Evolutionary conservation across 306 rosid species (phyloP).

Genomic region (Echinosophora koreensis): DNA sequence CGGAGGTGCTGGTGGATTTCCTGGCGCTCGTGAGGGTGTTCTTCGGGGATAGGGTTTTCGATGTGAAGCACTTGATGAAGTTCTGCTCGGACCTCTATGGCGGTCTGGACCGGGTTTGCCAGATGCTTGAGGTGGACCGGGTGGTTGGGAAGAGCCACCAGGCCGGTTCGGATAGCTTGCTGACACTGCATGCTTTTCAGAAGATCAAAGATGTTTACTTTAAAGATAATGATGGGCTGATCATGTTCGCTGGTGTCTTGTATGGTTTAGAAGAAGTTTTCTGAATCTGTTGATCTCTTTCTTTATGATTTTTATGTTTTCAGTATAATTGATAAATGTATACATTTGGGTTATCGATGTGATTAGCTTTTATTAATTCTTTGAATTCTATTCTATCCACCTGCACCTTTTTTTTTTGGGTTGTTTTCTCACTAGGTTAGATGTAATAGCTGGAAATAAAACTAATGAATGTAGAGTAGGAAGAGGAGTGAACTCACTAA

Average conservation of each 20-base stretch:
- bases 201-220: slow-evolving; percentile 57
- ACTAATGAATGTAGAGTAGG: background rate
- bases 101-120: slow-evolving; percentile 65
- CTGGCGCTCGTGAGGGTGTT: slow-evolving; percentile 51
- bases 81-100: slow-evolving; percentile 61
- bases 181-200: slow-evolving; percentile 63
- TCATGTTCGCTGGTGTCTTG: slow-evolving; percentile 62
- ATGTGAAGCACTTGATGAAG: slow-evolving; percentile 70
- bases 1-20: slow-evolving; percentile 52
- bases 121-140: slow-evolving; percentile 54
- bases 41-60: slow-evolving; percentile 67
- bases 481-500: background rate
- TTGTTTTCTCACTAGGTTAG: background rate
- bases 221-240: slow-evolving; percentile 40
- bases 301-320: background rate
- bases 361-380: slow-evolving; percentile 12
- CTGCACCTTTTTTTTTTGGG: background rate
- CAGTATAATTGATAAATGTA: slow-evolving; percentile 35
- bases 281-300: slow-evolving; percentile 36
- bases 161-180: slow-evolving; percentile 82
- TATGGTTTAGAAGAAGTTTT: slow-evolving; percentile 62
- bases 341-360: slow-evolving; percentile 45
- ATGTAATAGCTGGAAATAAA: background rate
- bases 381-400: slow-evolving; percentile 5
- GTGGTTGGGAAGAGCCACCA: slow-evolving; percentile 65